A percentile compares a stretch with the other conserved stretches of the same genome.
These are phyloP conservation scores for Neofusicoccum ribis DNA, from an alignment of 2,329 filamentous ascomycete species.

Conservation along the genomic window DNA sequence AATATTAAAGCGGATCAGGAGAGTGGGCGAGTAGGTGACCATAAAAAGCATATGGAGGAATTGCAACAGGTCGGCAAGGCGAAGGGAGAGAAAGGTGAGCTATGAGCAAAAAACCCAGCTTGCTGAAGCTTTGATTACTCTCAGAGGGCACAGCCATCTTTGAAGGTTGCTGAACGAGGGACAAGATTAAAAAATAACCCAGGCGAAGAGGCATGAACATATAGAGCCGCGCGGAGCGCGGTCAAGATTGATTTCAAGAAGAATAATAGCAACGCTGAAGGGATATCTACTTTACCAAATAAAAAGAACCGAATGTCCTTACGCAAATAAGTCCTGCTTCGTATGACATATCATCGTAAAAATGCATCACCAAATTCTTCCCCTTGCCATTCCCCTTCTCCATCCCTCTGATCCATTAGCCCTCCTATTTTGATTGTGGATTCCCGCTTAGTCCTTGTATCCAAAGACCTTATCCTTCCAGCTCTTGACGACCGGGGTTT, in stretches of 20 bases:
- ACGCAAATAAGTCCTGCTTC: not conserved
- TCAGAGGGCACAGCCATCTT: too few species aligned
- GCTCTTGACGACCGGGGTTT: constrained; percentile 27
- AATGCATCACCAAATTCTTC: not conserved
- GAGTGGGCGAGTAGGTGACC: constrained; percentile 36
- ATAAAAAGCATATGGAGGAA: constrained; percentile 44
- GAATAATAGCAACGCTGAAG: not conserved
- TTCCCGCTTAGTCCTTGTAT: not conserved
- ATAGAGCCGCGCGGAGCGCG: too few species aligned
- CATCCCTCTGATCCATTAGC: not conserved
- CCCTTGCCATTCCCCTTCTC: not conserved
- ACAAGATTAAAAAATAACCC: too few species aligned
- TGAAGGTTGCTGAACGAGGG: too few species aligned
- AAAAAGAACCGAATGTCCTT: constrained; percentile 4
- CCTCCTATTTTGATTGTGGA: not conserved
- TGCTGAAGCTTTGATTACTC: not conserved
- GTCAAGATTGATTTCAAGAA: not conserved
- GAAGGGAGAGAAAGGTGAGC: constrained; percentile 39
- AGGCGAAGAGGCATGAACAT: too few species aligned
- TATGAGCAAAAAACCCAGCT: not conserved
- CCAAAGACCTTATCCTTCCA: constrained; percentile 21
- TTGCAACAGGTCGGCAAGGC: constrained; percentile 45
- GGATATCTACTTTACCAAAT: constrained; percentile 9
- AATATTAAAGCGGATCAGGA: constrained; percentile 41
- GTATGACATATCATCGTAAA: constrained; percentile 1